Conservation (phyloP, 257 asterid genomes). For the Solanum dulcamara region DNA sequence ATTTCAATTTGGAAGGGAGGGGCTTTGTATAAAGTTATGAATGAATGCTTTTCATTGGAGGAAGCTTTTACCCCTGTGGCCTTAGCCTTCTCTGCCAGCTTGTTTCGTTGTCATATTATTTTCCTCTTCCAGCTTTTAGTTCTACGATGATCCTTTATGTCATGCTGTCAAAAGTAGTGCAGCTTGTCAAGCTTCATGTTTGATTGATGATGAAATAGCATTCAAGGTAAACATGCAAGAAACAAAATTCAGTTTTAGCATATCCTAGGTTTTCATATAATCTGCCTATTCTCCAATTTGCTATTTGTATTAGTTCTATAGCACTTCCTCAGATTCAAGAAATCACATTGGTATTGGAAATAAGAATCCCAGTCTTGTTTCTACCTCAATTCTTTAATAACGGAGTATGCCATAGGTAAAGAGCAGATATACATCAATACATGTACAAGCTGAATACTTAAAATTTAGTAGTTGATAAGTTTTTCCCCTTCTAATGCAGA, state of each 20-base stretch:
- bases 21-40: not conserved
- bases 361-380: not conserved
- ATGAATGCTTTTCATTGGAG: not conserved
- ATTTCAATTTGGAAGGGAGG: not conserved
- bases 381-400: not conserved
- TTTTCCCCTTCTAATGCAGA: constrained; percentile 25
- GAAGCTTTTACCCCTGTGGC: not conserved
- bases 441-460: not conserved
- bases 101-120: not conserved
- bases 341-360: not conserved
- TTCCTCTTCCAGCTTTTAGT: not conserved
- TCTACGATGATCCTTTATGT: not conserved
- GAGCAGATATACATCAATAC: not conserved
- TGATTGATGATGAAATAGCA: not conserved
- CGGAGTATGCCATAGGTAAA: not conserved
- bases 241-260: not conserved
- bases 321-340: not conserved
- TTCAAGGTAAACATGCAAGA: not conserved
- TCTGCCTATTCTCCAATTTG: not conserved
- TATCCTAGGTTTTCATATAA: not conserved
- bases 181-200: not conserved
- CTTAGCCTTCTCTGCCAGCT: not conserved
- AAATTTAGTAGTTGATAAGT: not conserved
- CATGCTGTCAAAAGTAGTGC: not conserved
- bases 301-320: not conserved